Conservation (phyloP, 1,284 basidiomycete species). For the Trichosporon sp. region DNA sequence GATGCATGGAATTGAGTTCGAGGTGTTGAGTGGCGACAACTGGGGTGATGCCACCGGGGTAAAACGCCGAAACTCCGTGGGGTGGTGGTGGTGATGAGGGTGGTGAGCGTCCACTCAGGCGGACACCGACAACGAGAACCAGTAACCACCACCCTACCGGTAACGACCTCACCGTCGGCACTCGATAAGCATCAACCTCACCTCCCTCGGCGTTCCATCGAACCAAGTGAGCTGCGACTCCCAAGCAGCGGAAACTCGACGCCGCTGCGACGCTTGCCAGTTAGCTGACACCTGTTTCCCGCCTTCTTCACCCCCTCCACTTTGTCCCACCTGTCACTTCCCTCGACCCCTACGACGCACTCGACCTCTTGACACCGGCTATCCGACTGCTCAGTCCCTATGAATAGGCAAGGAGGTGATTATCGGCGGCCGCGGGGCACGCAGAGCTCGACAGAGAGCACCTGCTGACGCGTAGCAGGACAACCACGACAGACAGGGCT, state of each 20-base stretch:
- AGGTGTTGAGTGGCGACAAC: constrained; percentile 1
- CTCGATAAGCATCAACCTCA: constrained; percentile 3
- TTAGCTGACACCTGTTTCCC: background rate
- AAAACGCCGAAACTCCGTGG: constrained; percentile 4
- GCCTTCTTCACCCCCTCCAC: constrained; percentile 4
- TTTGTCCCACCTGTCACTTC: background rate
- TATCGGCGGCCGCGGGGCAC: background rate
- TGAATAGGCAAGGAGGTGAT: constrained; percentile 25
- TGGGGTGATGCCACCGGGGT: background rate
- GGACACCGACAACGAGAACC: constrained; percentile 2
- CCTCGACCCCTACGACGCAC: background rate
- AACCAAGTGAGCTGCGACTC: constrained; percentile 6
- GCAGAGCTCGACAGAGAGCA: background rate
- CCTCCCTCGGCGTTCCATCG: background rate
- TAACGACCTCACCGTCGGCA: constrained; percentile 3
- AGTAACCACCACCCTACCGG: background rate
- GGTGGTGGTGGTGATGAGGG: background rate
- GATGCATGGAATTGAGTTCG: background rate
- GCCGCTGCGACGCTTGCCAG: background rate
- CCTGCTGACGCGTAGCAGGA: constrained; percentile 11
- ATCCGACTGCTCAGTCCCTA: background rate
- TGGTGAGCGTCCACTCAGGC: constrained; percentile 1
- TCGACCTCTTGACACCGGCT: background rate
- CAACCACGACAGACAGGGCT: constrained; percentile 18
- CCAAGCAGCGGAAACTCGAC: constrained; percentile 1